phyloP scores from a whole-genome alignment of 345 rosid genomes.

The Rhodomyrtus tomentosa region DNA sequence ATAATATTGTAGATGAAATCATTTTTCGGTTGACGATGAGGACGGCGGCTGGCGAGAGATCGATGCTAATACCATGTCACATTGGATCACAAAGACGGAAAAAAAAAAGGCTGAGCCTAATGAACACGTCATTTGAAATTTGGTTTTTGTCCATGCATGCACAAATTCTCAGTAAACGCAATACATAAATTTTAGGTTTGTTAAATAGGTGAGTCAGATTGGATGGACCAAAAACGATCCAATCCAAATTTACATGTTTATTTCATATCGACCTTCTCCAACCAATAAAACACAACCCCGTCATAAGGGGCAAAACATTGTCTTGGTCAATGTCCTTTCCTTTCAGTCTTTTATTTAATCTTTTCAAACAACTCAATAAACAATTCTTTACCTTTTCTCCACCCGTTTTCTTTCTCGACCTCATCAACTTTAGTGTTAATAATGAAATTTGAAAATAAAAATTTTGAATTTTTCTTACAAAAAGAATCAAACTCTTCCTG shows the following conservation, averaged over 20 bases:
- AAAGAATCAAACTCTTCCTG: too few relatives aligned
- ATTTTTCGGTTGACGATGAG: fast-evolving
- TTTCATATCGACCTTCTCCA: not conserved
- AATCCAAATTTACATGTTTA: not conserved
- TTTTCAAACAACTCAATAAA: not conserved
- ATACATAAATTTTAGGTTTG: not conserved
- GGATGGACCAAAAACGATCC: not conserved
- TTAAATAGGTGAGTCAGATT: not conserved
- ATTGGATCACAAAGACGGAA: not conserved
- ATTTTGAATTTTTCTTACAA: not conserved
- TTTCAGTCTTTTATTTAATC: not conserved
- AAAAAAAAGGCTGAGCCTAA: fast-evolving
- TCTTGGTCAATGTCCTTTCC: not conserved
- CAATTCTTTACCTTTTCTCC: not conserved
- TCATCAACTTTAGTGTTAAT: too few relatives aligned
- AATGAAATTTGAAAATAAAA: too few relatives aligned
- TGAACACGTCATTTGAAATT: not conserved
- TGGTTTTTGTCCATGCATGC: fast-evolving
- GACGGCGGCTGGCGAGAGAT: fast-evolving
- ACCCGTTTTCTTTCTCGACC: not conserved
- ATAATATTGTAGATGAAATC: not conserved
- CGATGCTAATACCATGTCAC: not conserved
- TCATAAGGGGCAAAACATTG: not conserved
- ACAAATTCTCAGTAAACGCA: fast-evolving
- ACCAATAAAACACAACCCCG: not conserved